Percentiles rank a stretch among this genome's conserved stretches.
phyloP scores from a whole-genome alignment of 1,139 yeast species.

The Nakaseomyces glabratus region DNA sequence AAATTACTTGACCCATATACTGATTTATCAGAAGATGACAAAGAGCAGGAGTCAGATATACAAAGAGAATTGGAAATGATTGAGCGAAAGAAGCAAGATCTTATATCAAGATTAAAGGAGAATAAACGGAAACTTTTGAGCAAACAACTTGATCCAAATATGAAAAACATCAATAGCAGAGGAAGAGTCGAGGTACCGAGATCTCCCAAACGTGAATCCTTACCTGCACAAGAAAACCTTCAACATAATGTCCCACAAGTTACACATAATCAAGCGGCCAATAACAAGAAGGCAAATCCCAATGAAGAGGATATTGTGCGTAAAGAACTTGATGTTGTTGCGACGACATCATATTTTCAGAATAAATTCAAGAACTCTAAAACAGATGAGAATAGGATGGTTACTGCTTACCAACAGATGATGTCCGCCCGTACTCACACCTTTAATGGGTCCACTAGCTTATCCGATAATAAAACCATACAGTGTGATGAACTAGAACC shows the following conservation, averaged over 20 bases:
- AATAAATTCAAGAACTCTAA: constrained; percentile 25
- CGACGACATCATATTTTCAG: constrained; percentile 31
- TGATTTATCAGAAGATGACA: constrained; percentile 22
- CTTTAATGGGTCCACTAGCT: constrained; percentile 22
- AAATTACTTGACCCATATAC: constrained; percentile 19
- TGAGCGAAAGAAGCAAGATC: constrained; percentile 22
- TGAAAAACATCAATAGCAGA: constrained; percentile 7
- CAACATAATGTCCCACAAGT: no score
- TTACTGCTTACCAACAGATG: constrained; percentile 18
- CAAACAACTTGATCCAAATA: constrained; percentile 17
- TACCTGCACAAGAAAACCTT: no score
- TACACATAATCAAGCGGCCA: no score
- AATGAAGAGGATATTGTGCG: not conserved
- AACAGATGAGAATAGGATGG: constrained; percentile 18
- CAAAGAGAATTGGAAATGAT: constrained; percentile 24
- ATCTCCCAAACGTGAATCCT: constrained; percentile 16
- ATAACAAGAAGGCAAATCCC: constrained; percentile 9
- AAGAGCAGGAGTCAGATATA: constrained; percentile 19
- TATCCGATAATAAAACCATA: constrained; percentile 20
- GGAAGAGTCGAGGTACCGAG: constrained; percentile 19
- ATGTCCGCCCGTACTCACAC: constrained; percentile 33
- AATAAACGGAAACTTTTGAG: constrained; percentile 14
- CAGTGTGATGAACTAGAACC: constrained; percentile 32
- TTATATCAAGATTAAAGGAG: constrained; percentile 17
- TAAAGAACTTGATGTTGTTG: constrained; percentile 1